Evolutionary conservation across 169 alveolate species (phyloP).

Genomic region (Ichthyophthirius multifiliis): DNA sequence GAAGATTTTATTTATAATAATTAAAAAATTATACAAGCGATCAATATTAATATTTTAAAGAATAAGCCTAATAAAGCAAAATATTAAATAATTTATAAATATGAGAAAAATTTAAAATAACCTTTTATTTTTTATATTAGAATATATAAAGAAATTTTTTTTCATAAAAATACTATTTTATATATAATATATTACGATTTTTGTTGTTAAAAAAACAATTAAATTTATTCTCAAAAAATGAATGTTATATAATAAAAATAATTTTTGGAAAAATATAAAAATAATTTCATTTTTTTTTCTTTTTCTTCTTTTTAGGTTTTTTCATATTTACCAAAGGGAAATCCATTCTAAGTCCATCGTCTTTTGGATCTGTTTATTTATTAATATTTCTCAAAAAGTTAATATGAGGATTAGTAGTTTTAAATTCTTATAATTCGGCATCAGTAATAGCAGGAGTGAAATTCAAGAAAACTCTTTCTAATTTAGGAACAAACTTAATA

Average conservation of each 20-base stretch:
- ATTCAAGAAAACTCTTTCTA: slow-evolving; percentile 7
- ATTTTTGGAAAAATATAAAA: not conserved
- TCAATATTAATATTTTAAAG: too few species aligned
- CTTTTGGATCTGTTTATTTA: slow-evolving; percentile 34
- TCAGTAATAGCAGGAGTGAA: slow-evolving; percentile 34
- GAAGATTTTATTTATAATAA: too few species aligned
- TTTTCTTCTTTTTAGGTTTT: slow-evolving; percentile 27
- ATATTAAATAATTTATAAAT: too few species aligned
- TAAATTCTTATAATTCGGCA: not conserved
- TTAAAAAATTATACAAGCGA: too few species aligned
- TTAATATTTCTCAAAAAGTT: slow-evolving; percentile 16
- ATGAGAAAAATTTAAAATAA: too few species aligned
- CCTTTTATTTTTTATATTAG: too few species aligned
- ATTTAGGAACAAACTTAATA: not conserved
- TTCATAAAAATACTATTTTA: too few species aligned
- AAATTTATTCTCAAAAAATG: too few species aligned
- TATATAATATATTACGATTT: too few species aligned
- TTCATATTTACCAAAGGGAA: slow-evolving; percentile 17
- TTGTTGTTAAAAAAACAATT: not conserved
- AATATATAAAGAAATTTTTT: too few species aligned
- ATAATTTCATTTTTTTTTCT: slow-evolving; percentile 28
- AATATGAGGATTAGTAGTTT: slow-evolving; percentile 11
- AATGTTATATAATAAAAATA: too few species aligned
- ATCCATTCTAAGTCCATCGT: slow-evolving; percentile 44
- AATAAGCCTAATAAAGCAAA: too few species aligned